Conservation (phyloP, 192 early-diverging fungal genomes). For the Endogone sp. region DNA sequence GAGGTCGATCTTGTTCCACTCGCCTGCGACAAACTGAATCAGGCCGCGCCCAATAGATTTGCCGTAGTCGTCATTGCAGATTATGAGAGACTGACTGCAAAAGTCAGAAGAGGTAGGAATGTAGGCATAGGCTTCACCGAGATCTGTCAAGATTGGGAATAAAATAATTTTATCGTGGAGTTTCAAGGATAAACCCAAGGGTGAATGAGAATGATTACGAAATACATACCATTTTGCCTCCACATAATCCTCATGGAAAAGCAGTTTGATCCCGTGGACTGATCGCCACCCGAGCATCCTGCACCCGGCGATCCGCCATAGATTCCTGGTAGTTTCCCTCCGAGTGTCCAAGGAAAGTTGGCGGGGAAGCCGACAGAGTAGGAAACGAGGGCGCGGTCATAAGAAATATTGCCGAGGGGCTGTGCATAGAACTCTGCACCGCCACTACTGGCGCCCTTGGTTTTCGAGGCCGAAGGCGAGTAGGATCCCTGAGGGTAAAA, state of each 20-base stretch:
- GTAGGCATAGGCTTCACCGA: conserved; percentile 39
- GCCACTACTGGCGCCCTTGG: conserved; percentile 8
- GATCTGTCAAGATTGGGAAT: conserved; percentile 3
- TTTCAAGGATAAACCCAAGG: not conserved
- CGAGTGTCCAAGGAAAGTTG: conserved; percentile 40
- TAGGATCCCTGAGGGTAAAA: conserved; percentile 42
- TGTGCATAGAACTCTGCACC: conserved; percentile 41
- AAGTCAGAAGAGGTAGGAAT: conserved; percentile 33
- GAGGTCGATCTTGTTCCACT: conserved; percentile 41
- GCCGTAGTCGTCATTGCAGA: conserved; percentile 45
- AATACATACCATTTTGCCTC: conserved; percentile 23
- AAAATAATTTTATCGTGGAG: not conserved
- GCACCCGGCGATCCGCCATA: conserved; percentile 35
- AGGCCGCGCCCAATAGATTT: conserved; percentile 44
- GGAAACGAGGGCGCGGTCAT: conserved; percentile 35
- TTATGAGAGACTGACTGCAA: conserved; percentile 22
- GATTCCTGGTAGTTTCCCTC: conserved; percentile 47
- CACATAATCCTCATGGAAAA: conserved; percentile 48
- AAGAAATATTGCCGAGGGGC: conserved; percentile 33
- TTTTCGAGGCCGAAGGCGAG: conserved; percentile 21
- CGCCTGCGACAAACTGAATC: conserved; percentile 31
- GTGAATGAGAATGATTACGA: not conserved
- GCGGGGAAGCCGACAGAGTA: conserved; percentile 42
- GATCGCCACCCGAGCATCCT: conserved; percentile 43
- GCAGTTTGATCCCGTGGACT: conserved; percentile 39